phyloP scores from a whole-genome alignment of 768 basidiomycete species.

The Suillus fuscotomentosus region DNA sequence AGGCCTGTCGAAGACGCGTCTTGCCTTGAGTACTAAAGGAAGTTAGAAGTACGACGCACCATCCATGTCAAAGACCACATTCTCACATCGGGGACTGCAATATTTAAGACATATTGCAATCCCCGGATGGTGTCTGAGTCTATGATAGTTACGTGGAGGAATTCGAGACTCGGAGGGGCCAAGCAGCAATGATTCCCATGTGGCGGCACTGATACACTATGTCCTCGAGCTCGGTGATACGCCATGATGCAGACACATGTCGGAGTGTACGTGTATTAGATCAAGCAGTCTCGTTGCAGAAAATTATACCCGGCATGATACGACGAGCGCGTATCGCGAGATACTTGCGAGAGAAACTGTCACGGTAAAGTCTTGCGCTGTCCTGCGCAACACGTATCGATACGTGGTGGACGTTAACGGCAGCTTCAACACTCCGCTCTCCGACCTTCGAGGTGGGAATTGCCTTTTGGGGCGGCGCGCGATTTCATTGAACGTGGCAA shows the following conservation, averaged over 20 bases:
- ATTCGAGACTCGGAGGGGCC: neutral
- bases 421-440: neutral
- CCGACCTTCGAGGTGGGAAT: too few species aligned
- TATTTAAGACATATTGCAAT: too few species aligned
- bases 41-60: conserved; percentile 35
- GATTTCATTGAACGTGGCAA: neutral
- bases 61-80: conserved; percentile 72
- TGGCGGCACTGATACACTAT: neutral
- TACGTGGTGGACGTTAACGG: neutral
- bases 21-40: conserved; percentile 2
- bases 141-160: neutral
- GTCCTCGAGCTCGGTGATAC: neutral
- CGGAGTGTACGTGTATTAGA: neutral
- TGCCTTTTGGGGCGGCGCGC: neutral
- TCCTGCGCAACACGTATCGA: neutral
- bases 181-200: neutral
- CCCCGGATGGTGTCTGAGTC: neutral
- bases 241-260: neutral
- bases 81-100: too few species aligned
- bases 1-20: conserved; percentile 43
- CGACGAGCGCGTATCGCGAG: neutral
- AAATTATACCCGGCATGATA: neutral
- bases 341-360: neutral
- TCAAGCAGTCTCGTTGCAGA: neutral
- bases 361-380: neutral